Evolutionary conservation across 768 basidiomycete species (phyloP).

Genomic region (Suillus discolor): DNA sequence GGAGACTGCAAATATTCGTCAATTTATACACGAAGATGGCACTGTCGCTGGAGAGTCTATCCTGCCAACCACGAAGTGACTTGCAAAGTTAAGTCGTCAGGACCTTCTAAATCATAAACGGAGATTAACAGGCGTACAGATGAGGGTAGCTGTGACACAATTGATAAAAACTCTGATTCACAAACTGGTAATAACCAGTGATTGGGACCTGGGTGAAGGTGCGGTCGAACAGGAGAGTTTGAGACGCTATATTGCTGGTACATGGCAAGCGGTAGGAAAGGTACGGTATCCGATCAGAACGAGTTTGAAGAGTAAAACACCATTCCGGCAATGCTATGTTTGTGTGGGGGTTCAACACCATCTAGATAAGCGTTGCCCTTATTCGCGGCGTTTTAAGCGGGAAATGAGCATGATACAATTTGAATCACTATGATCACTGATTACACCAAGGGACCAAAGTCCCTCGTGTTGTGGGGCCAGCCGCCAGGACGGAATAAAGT

Average conservation of each 20-base stretch:
- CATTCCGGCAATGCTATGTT: background rate
- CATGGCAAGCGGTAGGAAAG: background rate
- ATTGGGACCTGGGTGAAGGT: background rate
- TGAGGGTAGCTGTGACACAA: background rate
- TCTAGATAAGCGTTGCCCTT: background rate
- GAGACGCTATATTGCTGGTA: background rate
- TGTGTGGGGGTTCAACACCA: background rate
- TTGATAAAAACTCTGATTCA: background rate
- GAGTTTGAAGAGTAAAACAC: background rate
- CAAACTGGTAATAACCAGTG: background rate
- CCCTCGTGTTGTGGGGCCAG: background rate
- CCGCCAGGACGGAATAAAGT: background rate
- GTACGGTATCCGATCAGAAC: background rate
- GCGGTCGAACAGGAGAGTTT: background rate
- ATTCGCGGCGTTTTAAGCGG: background rate
- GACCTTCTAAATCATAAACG: background rate
- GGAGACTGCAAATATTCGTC: background rate
- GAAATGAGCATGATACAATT: background rate
- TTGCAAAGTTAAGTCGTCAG: background rate
- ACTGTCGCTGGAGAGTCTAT: background rate
- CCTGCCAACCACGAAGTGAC: background rate
- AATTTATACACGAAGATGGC: slow-evolving; percentile 1
- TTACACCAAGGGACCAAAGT: background rate
- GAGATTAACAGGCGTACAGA: background rate
- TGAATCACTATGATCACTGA: background rate